Conservation (phyloP, 345 rosid genomes). For the Gossypium thurberi region DNA sequence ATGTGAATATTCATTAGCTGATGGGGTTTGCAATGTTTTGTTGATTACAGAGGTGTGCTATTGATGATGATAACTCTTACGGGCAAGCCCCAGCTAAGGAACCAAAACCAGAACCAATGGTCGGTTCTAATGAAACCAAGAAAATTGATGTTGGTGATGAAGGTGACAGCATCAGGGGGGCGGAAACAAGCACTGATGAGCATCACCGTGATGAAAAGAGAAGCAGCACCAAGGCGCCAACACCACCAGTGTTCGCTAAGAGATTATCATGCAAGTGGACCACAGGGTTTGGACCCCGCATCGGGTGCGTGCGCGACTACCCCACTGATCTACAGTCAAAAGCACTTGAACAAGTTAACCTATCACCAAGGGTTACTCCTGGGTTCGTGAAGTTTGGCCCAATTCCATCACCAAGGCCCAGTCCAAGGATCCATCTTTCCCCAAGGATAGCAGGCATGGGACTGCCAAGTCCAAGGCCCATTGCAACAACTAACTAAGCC, state of each 20-base stretch:
- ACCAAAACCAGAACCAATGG: conserved; percentile 9
- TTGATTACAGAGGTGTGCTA: conserved; percentile 46
- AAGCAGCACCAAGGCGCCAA: background rate
- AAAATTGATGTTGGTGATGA: background rate
- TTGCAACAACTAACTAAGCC: background rate
- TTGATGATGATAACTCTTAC: conserved; percentile 53
- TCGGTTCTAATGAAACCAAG: conserved; percentile 5
- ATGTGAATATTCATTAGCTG: background rate
- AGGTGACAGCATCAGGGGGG: conserved; percentile 5
- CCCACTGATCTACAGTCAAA: conserved; percentile 55
- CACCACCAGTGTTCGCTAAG: conserved; percentile 19
- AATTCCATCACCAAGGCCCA: conserved; percentile 85
- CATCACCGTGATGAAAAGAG: conserved; percentile 13
- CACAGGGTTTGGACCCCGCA: conserved; percentile 72
- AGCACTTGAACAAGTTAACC: conserved; percentile 77
- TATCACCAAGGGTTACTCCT: conserved; percentile 58
- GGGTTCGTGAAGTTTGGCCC: conserved; percentile 48
- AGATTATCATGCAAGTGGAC: conserved; percentile 65
- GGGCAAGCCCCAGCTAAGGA: conserved; percentile 15
- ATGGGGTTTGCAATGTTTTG: background rate
- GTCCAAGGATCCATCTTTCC: conserved; percentile 62
- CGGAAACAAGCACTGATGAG: background rate
- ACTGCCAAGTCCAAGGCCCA: conserved; percentile 19
- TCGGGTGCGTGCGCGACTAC: conserved; percentile 85
- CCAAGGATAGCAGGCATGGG: conserved; percentile 80